Evolutionary conservation across 139 green algal species (phyloP), one percentile per base, ranked within the genome.

Genomic region (Eudorina sp.): DNA sequence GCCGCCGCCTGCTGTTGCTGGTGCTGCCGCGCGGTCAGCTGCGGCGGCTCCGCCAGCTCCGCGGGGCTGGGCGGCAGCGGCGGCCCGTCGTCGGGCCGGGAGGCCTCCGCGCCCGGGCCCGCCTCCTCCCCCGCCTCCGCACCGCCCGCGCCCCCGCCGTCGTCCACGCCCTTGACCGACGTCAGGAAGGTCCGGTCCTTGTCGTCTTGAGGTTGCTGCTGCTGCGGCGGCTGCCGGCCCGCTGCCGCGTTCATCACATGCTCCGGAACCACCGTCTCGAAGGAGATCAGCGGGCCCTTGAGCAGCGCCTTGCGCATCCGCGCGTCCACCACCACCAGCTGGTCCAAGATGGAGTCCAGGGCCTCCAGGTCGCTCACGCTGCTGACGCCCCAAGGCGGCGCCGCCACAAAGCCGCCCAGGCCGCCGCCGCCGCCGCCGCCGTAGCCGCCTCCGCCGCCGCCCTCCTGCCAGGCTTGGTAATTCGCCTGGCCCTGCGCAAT

Each of bases 201-300:
- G 4, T 41, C 38, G 4, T 85, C 62, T 0, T 90, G 73, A 4
- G 45, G 25, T 31, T 0, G 62, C 38, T 79, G 70, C 43, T 79
- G 70, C 27, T 79, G 70, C 70, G 3, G 70, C 31, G 1, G 16
- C 38, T 36, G 70, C 45, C 29, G 53, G 36, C 36, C 36, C 8
- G 58, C 48, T 25, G 51, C 25, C 27, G 23, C 58, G 18, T 40
- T 51, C n/a, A 85, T 43, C 6, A 60, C 18, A 34, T 72, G 73
- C 60, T 92, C 85, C 21, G 90, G 85, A 55, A 93, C 86, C 62
- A 93, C 86, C 1, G 90, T 93, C 46, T 93, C 90, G 40, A 93
- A 93, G 4, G 86, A 91, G 2, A 93, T 90, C 8, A 91, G 83
- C 45, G 90, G 90, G 8, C 90, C 90, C 8, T 82, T 73, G 13